phyloP scores from a whole-genome alignment of 345 rosid genomes.

The Streptanthus diversifolius region DNA sequence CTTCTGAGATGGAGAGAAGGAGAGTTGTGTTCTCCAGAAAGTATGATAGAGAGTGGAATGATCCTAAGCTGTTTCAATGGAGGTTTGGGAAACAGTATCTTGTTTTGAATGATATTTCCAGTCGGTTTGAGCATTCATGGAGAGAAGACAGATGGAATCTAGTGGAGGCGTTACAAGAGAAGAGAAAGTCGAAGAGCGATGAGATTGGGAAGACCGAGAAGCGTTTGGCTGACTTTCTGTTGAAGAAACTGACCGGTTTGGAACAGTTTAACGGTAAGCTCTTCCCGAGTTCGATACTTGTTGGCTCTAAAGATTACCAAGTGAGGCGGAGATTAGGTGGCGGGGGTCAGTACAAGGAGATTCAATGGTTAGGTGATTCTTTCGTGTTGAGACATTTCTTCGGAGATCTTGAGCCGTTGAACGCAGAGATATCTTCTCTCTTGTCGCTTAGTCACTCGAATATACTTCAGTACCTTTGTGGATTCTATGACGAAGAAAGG shows the following conservation, averaged over 20 bases:
- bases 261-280: slow-evolving; percentile 45
- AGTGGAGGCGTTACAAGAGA: slow-evolving; percentile 54
- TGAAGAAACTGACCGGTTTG: slow-evolving; percentile 54
- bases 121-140: slow-evolving; percentile 55
- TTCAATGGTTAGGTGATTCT: slow-evolving; percentile 82
- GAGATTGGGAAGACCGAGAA: slow-evolving; percentile 52
- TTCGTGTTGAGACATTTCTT: slow-evolving; percentile 63
- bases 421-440: slow-evolving; percentile 51
- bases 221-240: slow-evolving; percentile 55
- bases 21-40: slow-evolving; percentile 55
- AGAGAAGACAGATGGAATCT: slow-evolving; percentile 81
- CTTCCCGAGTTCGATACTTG: slow-evolving; percentile 59
- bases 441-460: slow-evolving; percentile 86
- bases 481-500: slow-evolving; percentile 72
- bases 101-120: slow-evolving; percentile 48
- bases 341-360: slow-evolving; percentile 72
- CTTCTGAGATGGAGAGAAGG: slow-evolving; percentile 73
- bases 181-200: slow-evolving; percentile 41
- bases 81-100: slow-evolving; percentile 79
- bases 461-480: slow-evolving; percentile 64
- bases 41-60: slow-evolving; percentile 72
- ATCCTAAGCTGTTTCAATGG: slow-evolving; percentile 72
- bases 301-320: slow-evolving; percentile 63
- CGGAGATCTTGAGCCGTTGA: slow-evolving; percentile 52
- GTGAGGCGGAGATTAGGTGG: slow-evolving; percentile 64